Percentiles rank a stretch among this genome's conserved stretches.
These are phyloP conservation scores for Colletotrichum sp. DNA, from an alignment of 2,329 filamentous ascomycete genomes.

Conservation along the genomic window DNA sequence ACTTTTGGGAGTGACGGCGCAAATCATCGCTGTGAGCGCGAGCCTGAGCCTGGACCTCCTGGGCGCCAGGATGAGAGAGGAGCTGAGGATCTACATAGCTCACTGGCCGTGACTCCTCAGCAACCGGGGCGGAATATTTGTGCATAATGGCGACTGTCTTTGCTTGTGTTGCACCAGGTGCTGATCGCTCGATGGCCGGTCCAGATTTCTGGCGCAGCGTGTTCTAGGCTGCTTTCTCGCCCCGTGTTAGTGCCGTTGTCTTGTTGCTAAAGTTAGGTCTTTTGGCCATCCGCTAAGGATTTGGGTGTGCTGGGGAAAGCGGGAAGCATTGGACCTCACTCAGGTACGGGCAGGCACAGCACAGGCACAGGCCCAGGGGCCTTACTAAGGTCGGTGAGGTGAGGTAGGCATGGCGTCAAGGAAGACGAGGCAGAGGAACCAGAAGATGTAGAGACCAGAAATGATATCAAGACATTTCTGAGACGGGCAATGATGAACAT, in stretches of 20 bases:
- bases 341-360: not conserved
- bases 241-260: not conserved
- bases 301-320: not conserved
- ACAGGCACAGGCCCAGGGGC: not conserved
- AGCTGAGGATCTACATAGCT: not conserved
- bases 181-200: constrained; percentile 3
- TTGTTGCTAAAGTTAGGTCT: constrained; percentile 22
- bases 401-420: not conserved
- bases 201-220: constrained; percentile 10
- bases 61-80: not conserved
- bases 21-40: not conserved
- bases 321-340: not conserved
- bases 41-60: not conserved
- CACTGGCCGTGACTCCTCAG: not conserved
- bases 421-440: not conserved
- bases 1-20: not conserved
- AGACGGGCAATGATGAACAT: not conserved
- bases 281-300: not conserved
- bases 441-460: not conserved
- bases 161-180: not conserved
- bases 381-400: not conserved
- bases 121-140: not conserved
- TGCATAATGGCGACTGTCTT: not conserved
- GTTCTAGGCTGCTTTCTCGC: constrained; percentile 2
- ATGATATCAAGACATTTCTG: not conserved